Conservation (phyloP, 805 yeast species). For the Jamesozyma hellenica region DNA sequence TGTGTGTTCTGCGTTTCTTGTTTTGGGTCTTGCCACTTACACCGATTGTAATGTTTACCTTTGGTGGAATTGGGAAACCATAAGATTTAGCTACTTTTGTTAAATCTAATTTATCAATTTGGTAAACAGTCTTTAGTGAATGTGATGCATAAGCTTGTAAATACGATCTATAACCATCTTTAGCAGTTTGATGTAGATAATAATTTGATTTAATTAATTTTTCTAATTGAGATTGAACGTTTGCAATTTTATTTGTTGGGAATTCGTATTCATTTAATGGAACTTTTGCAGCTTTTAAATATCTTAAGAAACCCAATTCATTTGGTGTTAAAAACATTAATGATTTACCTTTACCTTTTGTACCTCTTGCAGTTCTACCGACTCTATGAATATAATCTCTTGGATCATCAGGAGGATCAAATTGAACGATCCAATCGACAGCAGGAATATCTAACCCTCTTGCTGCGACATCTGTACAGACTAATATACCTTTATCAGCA, state of each 20-base stretch:
- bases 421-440: slow-evolving; percentile 98
- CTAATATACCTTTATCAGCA: slow-evolving; percentile 84
- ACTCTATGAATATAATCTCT: slow-evolving; percentile 98
- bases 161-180: slow-evolving; percentile 94
- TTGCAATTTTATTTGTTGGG: slow-evolving; percentile 88
- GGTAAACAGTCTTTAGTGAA: slow-evolving; percentile 90
- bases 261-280: slow-evolving; percentile 96
- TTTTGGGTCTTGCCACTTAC: slow-evolving; percentile 64
- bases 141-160: slow-evolving; percentile 96
- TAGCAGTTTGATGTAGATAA: slow-evolving; percentile 90
- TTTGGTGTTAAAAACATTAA: slow-evolving; percentile 90
- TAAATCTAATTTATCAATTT: slow-evolving; percentile 87
- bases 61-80: slow-evolving; percentile 93
- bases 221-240: slow-evolving; percentile 87
- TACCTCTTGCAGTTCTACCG: slow-evolving; percentile 97
- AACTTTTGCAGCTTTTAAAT: slow-evolving; percentile 91
- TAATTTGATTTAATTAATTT: slow-evolving; percentile 85
- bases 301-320: slow-evolving; percentile 89
- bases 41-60: slow-evolving; percentile 92
- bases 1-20: slow-evolving; percentile 5
- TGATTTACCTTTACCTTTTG: slow-evolving; percentile 81
- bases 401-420: slow-evolving; percentile 99
- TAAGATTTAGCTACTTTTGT: slow-evolving; percentile 91
- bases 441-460: slow-evolving; percentile 98
- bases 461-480: slow-evolving; percentile 98